Percentiles rank a stretch among this genome's conserved stretches.
Evolutionary conservation across 1,284 basidiomycete genomes (phyloP).

Genomic region (Ganoderma lucidum): DNA sequence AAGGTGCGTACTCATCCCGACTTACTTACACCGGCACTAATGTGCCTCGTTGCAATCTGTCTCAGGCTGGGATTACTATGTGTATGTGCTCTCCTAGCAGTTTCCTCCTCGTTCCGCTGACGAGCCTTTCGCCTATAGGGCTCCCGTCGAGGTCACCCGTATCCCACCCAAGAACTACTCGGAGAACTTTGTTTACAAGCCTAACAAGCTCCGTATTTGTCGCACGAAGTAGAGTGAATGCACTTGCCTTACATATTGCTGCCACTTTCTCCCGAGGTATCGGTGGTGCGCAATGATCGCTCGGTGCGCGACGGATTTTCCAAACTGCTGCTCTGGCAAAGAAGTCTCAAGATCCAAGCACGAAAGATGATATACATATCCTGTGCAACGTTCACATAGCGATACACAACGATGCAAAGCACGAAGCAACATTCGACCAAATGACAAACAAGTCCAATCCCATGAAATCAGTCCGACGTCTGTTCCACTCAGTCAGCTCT

Average conservation of each 20-base stretch:
- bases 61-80: slow-evolving; percentile 77
- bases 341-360: background rate
- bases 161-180: slow-evolving; percentile 93
- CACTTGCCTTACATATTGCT: background rate
- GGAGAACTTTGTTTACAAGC: slow-evolving; percentile 90
- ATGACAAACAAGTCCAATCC: background rate
- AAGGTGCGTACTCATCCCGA: slow-evolving; percentile 59
- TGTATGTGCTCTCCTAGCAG: slow-evolving; percentile 54
- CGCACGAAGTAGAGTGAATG: slow-evolving; percentile 85
- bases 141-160: slow-evolving; percentile 71
- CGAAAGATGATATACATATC: slow-evolving; percentile 12
- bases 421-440: slow-evolving; percentile 8
- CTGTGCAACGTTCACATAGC: slow-evolving; percentile 15
- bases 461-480: background rate
- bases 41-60: slow-evolving; percentile 11
- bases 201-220: slow-evolving; percentile 84
- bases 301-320: background rate
- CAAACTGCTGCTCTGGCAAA: background rate
- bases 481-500: background rate
- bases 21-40: background rate
- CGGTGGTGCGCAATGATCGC: background rate
- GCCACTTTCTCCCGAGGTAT: background rate
- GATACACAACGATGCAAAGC: slow-evolving; percentile 25
- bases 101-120: slow-evolving; percentile 20
- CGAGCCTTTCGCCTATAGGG: slow-evolving; percentile 54